Evolutionary conservation across 2,329 filamentous ascomycete species (phyloP), one percentile per base, ranked within the genome.

Genomic region (Nigrograna mackinnonii): DNA sequence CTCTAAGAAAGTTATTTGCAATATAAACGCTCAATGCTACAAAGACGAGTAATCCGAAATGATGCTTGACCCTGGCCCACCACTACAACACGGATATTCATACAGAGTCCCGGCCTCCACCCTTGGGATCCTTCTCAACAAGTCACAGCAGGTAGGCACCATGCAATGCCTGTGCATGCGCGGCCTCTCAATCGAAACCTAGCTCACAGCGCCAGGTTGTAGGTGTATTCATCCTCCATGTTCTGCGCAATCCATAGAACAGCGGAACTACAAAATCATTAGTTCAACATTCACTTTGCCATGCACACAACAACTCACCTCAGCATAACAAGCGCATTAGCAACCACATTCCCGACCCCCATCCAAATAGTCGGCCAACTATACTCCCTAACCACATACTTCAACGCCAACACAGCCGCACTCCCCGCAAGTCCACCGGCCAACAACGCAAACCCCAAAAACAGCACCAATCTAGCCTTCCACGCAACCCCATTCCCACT

Each of bases 181-280:
- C n/a, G n/a, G n/a, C n/a, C n/a, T n/a, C n/a, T n/a, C n/a, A n/a
- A n/a, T n/a, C n/a, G n/a, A n/a, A n/a, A n/a, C n/a, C n/a, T 12
- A 32, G 19, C 44, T 51, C 48, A 87, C 50, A 87, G 75, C 37
- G 83, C 80, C 48, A 87, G 69, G 57, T 82, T 86, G 67, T 87
- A 87, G 21, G 83, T 85, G 64, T 86, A 87, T 58, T 86, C 84
- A 55, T 87, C 84, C 64, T 87, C 84, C 70, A 87, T 85, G 58
- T 86, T 87, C 73, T 87, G 84, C 38, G 81, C 83, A 20, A 87
- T 76, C 84, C 84, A 87, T 22, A 87, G 76, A 26, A 86, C 79
- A 36, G 81, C 74, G 19, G 81, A 82, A 60, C 83, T 85, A 54
- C 14, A 45, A 9, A 33, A 20, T 21, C 46, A 44, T 35, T 39